Percentiles rank a stretch among this genome's conserved stretches.
These are phyloP conservation scores for Microdochium paspali DNA, from an alignment of 2,329 filamentous ascomycete genomes.

Conservation along the genomic window DNA sequence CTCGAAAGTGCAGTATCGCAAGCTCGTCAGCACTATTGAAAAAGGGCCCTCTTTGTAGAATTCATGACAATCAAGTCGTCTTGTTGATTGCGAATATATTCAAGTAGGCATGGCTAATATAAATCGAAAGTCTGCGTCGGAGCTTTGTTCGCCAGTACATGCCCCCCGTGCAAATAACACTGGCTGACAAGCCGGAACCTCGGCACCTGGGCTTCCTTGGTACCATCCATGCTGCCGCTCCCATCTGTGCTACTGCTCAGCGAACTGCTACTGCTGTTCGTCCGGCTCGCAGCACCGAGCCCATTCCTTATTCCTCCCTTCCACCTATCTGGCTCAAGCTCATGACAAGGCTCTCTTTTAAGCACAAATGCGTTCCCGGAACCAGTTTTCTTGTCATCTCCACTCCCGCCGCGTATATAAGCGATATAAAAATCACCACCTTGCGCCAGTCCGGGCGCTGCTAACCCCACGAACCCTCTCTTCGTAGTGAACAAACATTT, in stretches of 20 bases:
- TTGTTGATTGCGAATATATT: too few relatives aligned
- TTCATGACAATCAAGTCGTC: too few relatives aligned
- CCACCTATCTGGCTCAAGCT: neutral
- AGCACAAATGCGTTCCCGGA: neutral
- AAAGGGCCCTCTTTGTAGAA: too few relatives aligned
- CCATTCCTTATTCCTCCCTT: neutral
- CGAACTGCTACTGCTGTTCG: neutral
- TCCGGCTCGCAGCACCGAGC: neutral
- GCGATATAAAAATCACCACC: neutral
- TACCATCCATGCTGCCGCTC: neutral
- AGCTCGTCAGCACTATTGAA: too few relatives aligned
- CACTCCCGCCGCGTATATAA: neutral
- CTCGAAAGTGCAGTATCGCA: too few relatives aligned
- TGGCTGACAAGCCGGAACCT: neutral
- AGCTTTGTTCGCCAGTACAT: neutral
- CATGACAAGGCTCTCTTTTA: neutral
- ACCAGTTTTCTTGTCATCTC: neutral
- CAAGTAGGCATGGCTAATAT: neutral
- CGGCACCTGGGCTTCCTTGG: neutral
- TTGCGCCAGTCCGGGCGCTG: neutral
- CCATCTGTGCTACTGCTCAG: neutral
- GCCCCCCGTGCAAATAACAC: neutral
- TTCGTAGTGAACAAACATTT: neutral
- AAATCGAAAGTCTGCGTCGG: neutral
- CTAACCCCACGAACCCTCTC: neutral